Percentiles rank a stretch among this genome's conserved stretches.
Evolutionary conservation across 2,329 filamentous ascomycete genomes (phyloP).

Genomic region (Huntiella abstrusa): DNA sequence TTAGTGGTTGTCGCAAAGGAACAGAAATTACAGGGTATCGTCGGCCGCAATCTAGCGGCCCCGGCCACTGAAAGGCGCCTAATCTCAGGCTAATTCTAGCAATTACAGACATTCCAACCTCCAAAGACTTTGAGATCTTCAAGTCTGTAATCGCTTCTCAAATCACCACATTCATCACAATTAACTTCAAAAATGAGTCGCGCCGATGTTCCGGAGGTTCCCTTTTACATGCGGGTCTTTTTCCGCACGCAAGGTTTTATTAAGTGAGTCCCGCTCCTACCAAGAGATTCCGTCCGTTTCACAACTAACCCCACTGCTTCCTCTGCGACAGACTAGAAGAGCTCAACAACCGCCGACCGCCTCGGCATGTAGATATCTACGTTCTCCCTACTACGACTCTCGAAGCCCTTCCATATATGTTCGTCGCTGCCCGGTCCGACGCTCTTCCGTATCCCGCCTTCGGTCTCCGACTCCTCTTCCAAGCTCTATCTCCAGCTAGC

Average conservation of each 20-base stretch:
- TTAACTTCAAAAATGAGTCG: conserved; percentile 20
- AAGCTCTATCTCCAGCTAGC: conserved; percentile 68
- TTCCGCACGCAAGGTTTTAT: conserved; percentile 59
- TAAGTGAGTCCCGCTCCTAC: conserved; percentile 24
- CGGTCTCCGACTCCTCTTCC: conserved; percentile 73
- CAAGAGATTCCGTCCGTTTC: too few species aligned
- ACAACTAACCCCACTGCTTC: too few species aligned
- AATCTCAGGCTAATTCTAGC: too few species aligned
- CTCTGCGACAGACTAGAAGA: conserved; percentile 42
- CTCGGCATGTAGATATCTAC: conserved; percentile 60
- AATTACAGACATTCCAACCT: too few species aligned
- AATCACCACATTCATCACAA: too few species aligned
- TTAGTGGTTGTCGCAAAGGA: too few species aligned
- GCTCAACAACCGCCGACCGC: conserved; percentile 40
- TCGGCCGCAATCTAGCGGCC: too few species aligned
- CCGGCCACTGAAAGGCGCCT: too few species aligned
- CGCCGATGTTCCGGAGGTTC: conserved; percentile 24
- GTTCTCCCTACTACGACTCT: conserved; percentile 72
- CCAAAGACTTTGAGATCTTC: too few species aligned
- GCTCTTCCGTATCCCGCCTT: conserved; percentile 55
- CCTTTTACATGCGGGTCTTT: conserved; percentile 74
- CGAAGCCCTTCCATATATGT: conserved; percentile 58
- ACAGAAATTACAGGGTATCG: too few species aligned
- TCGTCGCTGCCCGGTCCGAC: conserved; percentile 44
- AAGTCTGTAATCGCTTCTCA: too few species aligned